These are phyloP conservation scores for Camillea tinctor DNA, from an alignment of 2,329 filamentous ascomycete genomes.

Conservation along the genomic window DNA sequence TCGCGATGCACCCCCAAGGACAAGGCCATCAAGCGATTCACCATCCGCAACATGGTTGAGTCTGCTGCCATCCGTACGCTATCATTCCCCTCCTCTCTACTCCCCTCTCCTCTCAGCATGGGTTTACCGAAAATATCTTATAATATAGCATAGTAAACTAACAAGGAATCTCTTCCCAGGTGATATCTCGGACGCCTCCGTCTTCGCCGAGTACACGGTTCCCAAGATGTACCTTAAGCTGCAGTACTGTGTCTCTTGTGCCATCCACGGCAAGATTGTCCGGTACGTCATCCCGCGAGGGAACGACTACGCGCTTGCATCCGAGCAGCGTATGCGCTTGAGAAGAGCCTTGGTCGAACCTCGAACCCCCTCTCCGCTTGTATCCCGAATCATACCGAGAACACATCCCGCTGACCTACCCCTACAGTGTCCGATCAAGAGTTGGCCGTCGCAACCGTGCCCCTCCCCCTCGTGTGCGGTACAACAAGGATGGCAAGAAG, in stretches of 20 bases:
- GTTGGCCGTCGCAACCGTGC: constrained; percentile 98
- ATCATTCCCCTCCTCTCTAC: not conserved
- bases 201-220: constrained; percentile 98
- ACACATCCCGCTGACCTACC: constrained; percentile 40
- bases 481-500: constrained; percentile 99
- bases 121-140: constrained; percentile 1
- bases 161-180: constrained; percentile 51
- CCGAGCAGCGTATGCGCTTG: constrained; percentile 41
- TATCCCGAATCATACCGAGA: constrained; percentile 20
- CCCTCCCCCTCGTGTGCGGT: constrained; percentile 93
- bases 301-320: constrained; percentile 51
- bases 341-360: constrained; percentile 61
- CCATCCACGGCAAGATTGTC: constrained; percentile 99
- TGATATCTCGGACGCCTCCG: constrained; percentile 99
- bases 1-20: constrained; percentile 94
- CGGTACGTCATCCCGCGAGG: constrained; percentile 75
- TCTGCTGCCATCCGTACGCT: constrained; percentile 98
- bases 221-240: constrained; percentile 99
- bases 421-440: constrained; percentile 84
- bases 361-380: constrained; percentile 28
- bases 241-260: constrained; percentile 99
- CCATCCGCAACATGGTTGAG: constrained; percentile 99
- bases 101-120: constrained; percentile 4
- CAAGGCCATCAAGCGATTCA: constrained; percentile 99
- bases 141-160: constrained; percentile 11